phyloP scores from a whole-genome alignment of 2,329 filamentous ascomycete genomes.

The Malbranchea zuffiana region DNA sequence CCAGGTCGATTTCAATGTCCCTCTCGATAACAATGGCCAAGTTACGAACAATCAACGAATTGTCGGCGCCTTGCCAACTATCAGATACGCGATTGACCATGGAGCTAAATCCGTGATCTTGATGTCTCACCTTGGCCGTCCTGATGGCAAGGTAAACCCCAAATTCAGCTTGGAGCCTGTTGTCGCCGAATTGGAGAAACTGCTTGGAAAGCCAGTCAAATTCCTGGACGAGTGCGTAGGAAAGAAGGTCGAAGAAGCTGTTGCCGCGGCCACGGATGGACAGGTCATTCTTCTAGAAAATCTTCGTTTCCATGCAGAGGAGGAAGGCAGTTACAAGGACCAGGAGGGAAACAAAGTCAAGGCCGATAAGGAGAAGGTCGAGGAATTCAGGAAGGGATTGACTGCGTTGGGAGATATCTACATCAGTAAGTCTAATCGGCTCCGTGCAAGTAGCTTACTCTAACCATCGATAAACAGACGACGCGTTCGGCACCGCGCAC shows the following conservation, averaged over 20 bases:
- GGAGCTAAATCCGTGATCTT: conserved; percentile 86
- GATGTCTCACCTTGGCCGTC: conserved; percentile 97
- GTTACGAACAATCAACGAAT: conserved; percentile 99
- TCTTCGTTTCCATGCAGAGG: conserved; percentile 94
- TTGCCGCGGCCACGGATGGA: conserved; percentile 70
- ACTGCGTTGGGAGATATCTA: conserved; percentile 92
- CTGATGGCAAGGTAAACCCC: conserved; percentile 74
- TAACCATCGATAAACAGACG: conserved; percentile 48
- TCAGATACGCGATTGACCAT: conserved; percentile 84
- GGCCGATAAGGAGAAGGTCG: conserved; percentile 87
- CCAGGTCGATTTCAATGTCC: conserved; percentile 99
- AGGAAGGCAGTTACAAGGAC: conserved; percentile 94
- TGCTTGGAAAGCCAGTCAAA: conserved; percentile 70
- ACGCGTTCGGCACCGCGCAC: conserved; percentile 97
- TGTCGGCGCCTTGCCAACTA: conserved; percentile 85
- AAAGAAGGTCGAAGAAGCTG: conserved; percentile 75
- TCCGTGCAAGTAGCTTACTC: background rate
- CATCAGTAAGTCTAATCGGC: conserved; percentile 59
- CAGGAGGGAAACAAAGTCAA: conserved; percentile 93
- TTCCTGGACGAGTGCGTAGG: conserved; percentile 89
- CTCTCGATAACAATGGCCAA: conserved; percentile 82
- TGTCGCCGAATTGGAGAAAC: conserved; percentile 81
- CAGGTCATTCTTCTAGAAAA: conserved; percentile 91
- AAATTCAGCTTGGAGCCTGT: conserved; percentile 96
- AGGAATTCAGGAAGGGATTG: conserved; percentile 86